Conservation (phyloP, 116 monocot species). For the Iris pallida region DNA sequence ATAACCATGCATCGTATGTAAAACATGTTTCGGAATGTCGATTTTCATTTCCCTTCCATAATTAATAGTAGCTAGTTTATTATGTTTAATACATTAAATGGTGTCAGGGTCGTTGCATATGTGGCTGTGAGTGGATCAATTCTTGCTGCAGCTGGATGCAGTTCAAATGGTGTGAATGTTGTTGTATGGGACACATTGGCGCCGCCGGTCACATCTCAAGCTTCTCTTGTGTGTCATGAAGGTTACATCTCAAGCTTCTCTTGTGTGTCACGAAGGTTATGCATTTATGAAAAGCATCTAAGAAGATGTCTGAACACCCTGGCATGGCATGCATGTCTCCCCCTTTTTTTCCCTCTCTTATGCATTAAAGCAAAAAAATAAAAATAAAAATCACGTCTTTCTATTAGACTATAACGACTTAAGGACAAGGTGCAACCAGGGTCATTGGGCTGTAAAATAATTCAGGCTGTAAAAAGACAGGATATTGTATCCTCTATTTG, state of each 20-base stretch:
- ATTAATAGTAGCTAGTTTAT: neutral
- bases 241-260: conserved; percentile 83
- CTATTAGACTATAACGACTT: too few relatives aligned
- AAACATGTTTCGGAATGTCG: neutral
- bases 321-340: neutral
- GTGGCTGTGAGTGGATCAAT: conserved; percentile 79
- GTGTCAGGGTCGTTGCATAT: conserved; percentile 76
- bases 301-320: conserved; percentile 1
- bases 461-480: too few relatives aligned
- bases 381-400: too few relatives aligned
- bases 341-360: neutral
- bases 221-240: conserved; percentile 90
- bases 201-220: conserved; percentile 71
- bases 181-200: conserved; percentile 96
- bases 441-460: too few relatives aligned
- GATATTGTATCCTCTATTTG: too few relatives aligned
- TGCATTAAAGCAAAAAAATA: too few relatives aligned
- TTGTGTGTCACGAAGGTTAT: conserved; percentile 92
- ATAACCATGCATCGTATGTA: conserved; percentile 81
- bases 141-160: conserved; percentile 86
- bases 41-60: neutral
- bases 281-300: too few relatives aligned
- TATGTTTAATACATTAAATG: conserved; percentile 5
- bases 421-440: too few relatives aligned
- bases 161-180: conserved; percentile 65